Evolutionary conservation across 1,284 basidiomycete species (phyloP).

Genomic region (Ceratobasidium sp.): DNA sequence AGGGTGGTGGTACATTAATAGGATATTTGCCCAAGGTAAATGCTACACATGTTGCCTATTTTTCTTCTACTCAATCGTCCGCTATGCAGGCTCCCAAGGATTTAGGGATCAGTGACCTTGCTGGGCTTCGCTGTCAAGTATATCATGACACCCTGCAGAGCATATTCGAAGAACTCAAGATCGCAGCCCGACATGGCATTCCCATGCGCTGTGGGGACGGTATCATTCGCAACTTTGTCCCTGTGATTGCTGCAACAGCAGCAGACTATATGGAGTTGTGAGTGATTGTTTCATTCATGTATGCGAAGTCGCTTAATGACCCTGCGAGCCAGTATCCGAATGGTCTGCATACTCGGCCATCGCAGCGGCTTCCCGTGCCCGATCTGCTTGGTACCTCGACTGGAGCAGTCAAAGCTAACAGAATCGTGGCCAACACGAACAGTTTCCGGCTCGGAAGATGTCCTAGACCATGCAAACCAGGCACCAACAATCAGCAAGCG

Average conservation of each 20-base stretch:
- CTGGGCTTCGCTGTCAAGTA: not conserved
- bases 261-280: constrained; percentile 15
- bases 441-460: not conserved
- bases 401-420: not conserved
- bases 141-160: not conserved
- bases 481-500: not conserved
- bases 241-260: not conserved
- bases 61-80: too few species aligned
- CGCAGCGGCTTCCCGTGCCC: not conserved
- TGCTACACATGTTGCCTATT: not conserved
- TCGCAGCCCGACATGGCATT: not conserved
- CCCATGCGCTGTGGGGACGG: constrained; percentile 2
- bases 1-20: not conserved
- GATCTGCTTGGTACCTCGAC: not conserved
- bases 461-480: not conserved
- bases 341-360: not conserved
- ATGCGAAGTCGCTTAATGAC: not conserved
- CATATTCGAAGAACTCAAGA: not conserved
- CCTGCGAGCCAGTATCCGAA: not conserved
- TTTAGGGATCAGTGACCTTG: not conserved
- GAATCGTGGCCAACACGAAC: not conserved
- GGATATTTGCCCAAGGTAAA: not conserved
- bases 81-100: not conserved
- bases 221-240: not conserved
- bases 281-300: not conserved